phyloP scores from a whole-genome alignment of 495 filamentous ascomycete genomes.

The Penicillium manginii region DNA sequence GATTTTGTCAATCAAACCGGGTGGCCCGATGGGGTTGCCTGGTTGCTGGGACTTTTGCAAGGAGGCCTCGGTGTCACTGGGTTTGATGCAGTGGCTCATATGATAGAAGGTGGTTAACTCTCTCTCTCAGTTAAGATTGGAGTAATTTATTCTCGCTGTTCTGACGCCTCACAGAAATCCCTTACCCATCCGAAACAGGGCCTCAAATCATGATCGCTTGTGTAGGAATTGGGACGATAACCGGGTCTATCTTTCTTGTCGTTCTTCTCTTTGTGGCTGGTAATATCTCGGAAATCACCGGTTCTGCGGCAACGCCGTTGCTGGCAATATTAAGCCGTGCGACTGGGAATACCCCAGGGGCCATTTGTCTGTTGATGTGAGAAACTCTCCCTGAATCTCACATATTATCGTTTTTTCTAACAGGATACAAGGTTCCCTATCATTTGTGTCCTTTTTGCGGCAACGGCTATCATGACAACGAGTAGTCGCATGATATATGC shows the following conservation, averaged over 20 bases:
- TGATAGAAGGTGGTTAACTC: slow-evolving; percentile 50
- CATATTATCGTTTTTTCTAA: slow-evolving; percentile 9
- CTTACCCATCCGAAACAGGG: slow-evolving; percentile 64
- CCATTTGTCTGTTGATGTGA: slow-evolving; percentile 70
- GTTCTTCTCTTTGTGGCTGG: slow-evolving; percentile 69
- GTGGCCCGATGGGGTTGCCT: slow-evolving; percentile 66
- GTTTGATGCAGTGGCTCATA: slow-evolving; percentile 59
- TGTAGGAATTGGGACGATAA: slow-evolving; percentile 68
- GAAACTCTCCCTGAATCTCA: slow-evolving; percentile 1
- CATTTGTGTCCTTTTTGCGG: slow-evolving; percentile 71
- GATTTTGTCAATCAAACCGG: slow-evolving; percentile 64
- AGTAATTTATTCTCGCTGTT: background rate
- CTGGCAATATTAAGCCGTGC: slow-evolving; percentile 73
- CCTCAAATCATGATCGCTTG: slow-evolving; percentile 77
- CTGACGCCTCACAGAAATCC: slow-evolving; percentile 58
- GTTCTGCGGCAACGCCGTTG: slow-evolving; percentile 63
- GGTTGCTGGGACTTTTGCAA: slow-evolving; percentile 66
- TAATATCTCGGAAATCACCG: slow-evolving; percentile 60
- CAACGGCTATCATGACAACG: slow-evolving; percentile 74
- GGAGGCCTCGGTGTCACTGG: slow-evolving; percentile 64
- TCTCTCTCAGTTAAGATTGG: background rate
- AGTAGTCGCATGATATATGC: slow-evolving; percentile 77
- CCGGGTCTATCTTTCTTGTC: slow-evolving; percentile 69
- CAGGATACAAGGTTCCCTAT: slow-evolving; percentile 60
- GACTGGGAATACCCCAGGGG: slow-evolving; percentile 64